Evolutionary conservation across 2,329 filamentous ascomycete species (phyloP).

Genomic region (Cadophora sp.): DNA sequence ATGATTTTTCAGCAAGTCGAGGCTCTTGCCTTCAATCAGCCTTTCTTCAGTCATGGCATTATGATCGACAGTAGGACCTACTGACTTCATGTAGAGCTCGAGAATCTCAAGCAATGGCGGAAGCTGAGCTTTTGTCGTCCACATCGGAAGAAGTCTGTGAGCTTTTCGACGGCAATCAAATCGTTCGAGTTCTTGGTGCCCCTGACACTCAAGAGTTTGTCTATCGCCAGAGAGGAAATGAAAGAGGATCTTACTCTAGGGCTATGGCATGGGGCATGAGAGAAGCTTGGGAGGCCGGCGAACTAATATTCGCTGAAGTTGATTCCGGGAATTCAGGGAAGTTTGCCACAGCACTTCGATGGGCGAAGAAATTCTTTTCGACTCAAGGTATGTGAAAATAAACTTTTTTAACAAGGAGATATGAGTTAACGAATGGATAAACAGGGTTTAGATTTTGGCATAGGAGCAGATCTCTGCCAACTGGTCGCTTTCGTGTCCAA

Average conservation of each 20-base stretch:
- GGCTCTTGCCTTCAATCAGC: no score
- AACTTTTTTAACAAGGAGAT: no score
- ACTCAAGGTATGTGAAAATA: neutral
- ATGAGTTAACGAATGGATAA: no score
- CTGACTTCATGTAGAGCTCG: conserved; percentile 40
- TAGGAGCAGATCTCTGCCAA: no score
- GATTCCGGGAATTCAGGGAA: neutral
- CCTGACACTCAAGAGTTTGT: conserved; percentile 9
- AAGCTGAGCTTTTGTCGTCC: conserved; percentile 54
- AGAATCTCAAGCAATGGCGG: conserved; percentile 50
- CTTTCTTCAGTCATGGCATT: no score
- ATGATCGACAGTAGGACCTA: no score
- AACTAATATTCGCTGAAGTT: neutral
- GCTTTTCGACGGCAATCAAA: conserved; percentile 51
- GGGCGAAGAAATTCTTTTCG: neutral
- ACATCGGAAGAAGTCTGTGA: conserved; percentile 55
- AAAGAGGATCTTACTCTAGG: neutral
- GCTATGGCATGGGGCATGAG: neutral
- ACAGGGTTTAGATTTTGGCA: no score
- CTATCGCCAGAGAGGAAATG: neutral
- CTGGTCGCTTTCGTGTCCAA: no score
- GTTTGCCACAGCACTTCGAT: neutral
- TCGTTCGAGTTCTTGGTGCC: conserved; percentile 40
- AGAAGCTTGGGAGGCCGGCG: neutral
- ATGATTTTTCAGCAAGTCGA: no score